Evolutionary conservation across 768 basidiomycete species (phyloP).

Genomic region (Xerocomus brunneocitrinus): DNA sequence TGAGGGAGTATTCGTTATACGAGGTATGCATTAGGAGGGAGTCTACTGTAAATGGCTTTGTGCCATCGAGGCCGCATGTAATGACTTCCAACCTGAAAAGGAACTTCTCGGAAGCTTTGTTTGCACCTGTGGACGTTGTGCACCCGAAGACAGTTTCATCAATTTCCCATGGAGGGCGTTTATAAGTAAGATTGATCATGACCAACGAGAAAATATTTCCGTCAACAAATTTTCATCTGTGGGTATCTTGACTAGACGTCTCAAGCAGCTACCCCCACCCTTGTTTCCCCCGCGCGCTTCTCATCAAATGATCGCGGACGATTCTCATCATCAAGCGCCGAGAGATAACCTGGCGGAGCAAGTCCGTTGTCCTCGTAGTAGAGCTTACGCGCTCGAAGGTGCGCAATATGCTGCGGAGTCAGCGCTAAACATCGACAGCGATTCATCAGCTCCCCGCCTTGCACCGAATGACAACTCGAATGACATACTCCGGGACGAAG

Average conservation of each 20-base stretch:
- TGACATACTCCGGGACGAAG: slow-evolving; percentile 53
- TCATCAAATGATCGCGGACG: slow-evolving; percentile 12
- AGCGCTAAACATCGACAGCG: slow-evolving; percentile 11
- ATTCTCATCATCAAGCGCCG: slow-evolving; percentile 9
- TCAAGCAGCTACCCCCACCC: not conserved
- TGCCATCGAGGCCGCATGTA: too few species aligned
- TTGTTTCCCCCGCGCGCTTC: not conserved
- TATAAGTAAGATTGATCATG: too few species aligned
- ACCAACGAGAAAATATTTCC: not conserved
- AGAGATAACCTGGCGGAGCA: slow-evolving; percentile 18
- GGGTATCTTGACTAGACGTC: slow-evolving; percentile 15
- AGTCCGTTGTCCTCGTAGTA: slow-evolving; percentile 26
- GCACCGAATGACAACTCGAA: not conserved
- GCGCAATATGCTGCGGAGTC: slow-evolving; percentile 19
- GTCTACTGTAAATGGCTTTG: too few species aligned
- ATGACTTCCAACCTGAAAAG: too few species aligned
- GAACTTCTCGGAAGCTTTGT: too few species aligned
- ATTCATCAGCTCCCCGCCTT: slow-evolving; percentile 7
- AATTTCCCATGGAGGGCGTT: too few species aligned
- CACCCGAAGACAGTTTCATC: too few species aligned
- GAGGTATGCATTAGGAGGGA: too few species aligned
- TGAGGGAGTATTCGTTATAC: too few species aligned
- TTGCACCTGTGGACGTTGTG: too few species aligned
- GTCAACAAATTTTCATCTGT: not conserved
- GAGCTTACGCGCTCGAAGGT: slow-evolving; percentile 18